Base-by-base conservation (phyloP, 805 yeast species). In the Jamesozyma jinghongensis region DNA sequence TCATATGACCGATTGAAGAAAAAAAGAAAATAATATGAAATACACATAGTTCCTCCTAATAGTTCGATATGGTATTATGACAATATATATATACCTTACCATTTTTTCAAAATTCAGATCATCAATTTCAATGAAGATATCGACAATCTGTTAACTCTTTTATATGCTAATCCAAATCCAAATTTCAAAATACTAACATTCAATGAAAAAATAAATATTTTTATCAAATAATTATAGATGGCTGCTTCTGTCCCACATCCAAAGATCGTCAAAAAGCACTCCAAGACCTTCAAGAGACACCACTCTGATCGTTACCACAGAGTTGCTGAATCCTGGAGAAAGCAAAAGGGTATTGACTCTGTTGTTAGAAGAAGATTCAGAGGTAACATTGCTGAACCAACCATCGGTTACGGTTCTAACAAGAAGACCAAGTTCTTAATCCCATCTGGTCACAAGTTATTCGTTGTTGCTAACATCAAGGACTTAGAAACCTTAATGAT, bases 291-390 rank as follows among this genome's bases (percentile, higher is more conserved):
- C 85, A 94, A 88, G 90, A 87, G 99, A 79, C 97, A 90, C 74
- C 98, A 92, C 81, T 87, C 96, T 73, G 99, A 92, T 83, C 87
- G 96, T 77, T 90, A 87, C 77, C 81, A 80, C 81, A 88, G 99
- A 77, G 96, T 92, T 62, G 75, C 85, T 66, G 97, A 86, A 76
- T 82, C 81, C 81, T 94, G 98, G 98, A 92, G 99, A 86, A 90
- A 92, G 79, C 99, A 94, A 77, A 92, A 92, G 85, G 99, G 99
- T 92, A 92, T 92, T 70, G 99, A 92, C 80, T 88, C 97, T 61
- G 80, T 86, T 77, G 97, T 94, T 71, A 92, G 99, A 81, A 90
- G 98, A 81, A 83, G 92, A 80, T 92, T 92, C 95, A 86, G 97
- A 82, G 98, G 98, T 69, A 83, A 90, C 75, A 85, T 92, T 69